Evolutionary conservation across 768 basidiomycete species (phyloP).

Genomic region (Amanita brunnescens): DNA sequence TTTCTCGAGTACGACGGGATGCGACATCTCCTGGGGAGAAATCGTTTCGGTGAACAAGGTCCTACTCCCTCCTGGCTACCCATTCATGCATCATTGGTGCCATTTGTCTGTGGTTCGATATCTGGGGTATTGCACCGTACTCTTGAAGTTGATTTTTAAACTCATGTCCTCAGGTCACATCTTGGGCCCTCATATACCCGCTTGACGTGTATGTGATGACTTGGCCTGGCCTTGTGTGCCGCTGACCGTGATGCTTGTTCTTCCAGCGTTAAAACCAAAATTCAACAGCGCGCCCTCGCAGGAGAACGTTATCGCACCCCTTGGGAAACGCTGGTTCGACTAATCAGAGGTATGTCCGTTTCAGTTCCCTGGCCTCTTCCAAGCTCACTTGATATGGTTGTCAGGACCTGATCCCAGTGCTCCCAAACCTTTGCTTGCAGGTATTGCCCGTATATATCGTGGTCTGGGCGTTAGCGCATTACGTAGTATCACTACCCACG

Average conservation of each 20-base stretch:
- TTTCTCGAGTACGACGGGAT: slow-evolving; percentile 93
- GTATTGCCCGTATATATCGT: slow-evolving; percentile 80
- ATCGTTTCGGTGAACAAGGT: slow-evolving; percentile 72
- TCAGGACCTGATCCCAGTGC: slow-evolving; percentile 71
- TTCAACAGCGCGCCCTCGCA: slow-evolving; percentile 88
- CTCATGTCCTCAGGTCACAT: slow-evolving; percentile 37
- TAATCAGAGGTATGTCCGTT: slow-evolving; percentile 59
- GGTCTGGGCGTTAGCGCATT: slow-evolving; percentile 91
- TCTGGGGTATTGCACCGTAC: slow-evolving; percentile 52
- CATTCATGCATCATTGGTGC: slow-evolving; percentile 68
- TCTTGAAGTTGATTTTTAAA: slow-evolving; percentile 22
- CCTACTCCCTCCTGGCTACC: slow-evolving; percentile 81
- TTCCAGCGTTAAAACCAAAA: slow-evolving; percentile 80
- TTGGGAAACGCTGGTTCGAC: slow-evolving; percentile 63
- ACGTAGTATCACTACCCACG: slow-evolving; percentile 89
- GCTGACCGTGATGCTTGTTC: background rate
- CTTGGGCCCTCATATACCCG: slow-evolving; percentile 90
- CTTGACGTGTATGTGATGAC: slow-evolving; percentile 68
- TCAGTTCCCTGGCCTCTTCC: background rate
- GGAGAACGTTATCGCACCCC: slow-evolving; percentile 66
- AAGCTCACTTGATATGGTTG: slow-evolving; percentile 1
- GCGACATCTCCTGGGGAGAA: slow-evolving; percentile 77
- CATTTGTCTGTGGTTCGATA: slow-evolving; percentile 85
- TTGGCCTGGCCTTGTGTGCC: slow-evolving; percentile 1
- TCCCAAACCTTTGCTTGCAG: slow-evolving; percentile 69